phyloP scores from a whole-genome alignment of 2,329 filamentous ascomycete species.

The Botryotinia narcissicola region DNA sequence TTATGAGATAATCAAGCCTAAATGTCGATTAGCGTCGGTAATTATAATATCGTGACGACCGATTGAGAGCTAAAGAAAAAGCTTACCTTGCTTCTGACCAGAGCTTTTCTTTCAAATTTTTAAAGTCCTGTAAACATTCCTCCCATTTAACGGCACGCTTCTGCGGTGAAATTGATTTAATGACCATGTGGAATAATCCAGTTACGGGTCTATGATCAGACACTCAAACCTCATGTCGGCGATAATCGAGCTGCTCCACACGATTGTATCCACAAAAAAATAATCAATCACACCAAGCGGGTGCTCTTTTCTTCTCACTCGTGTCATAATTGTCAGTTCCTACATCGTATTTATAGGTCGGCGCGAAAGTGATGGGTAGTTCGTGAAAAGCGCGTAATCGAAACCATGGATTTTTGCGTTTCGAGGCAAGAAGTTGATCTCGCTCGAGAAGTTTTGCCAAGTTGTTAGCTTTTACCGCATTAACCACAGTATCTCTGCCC shows the following conservation, averaged over 20 bases:
- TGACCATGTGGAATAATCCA: conserved; percentile 74
- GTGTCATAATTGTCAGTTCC: conserved; percentile 92
- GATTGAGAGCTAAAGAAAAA: conserved; percentile 20
- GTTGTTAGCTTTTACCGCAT: conserved; percentile 77
- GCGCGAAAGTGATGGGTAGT: conserved; percentile 83
- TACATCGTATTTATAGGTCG: conserved; percentile 98
- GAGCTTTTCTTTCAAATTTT: conserved; percentile 66
- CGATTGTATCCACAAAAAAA: conserved; percentile 79
- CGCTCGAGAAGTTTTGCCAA: conserved; percentile 83
- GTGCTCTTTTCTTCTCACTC: conserved; percentile 89
- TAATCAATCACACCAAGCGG: conserved; percentile 94
- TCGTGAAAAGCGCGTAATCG: conserved; percentile 88
- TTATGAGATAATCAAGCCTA: conserved; percentile 63
- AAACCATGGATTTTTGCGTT: conserved; percentile 86
- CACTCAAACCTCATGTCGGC: conserved; percentile 81
- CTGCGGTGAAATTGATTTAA: conserved; percentile 76
- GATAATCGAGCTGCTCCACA: conserved; percentile 85
- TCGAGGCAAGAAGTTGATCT: conserved; percentile 86
- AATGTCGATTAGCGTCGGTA: conserved; percentile 20
- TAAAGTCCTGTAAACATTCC: conserved; percentile 71
- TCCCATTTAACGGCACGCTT: conserved; percentile 67
- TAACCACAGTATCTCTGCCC: conserved; percentile 87
- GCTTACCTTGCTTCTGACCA: conserved; percentile 75
- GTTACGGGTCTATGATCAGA: conserved; percentile 94
- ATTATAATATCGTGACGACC: neutral